Base-by-base conservation (phyloP, 1,139 yeast genomes). In the Suhomyces bokatorum region DNA sequence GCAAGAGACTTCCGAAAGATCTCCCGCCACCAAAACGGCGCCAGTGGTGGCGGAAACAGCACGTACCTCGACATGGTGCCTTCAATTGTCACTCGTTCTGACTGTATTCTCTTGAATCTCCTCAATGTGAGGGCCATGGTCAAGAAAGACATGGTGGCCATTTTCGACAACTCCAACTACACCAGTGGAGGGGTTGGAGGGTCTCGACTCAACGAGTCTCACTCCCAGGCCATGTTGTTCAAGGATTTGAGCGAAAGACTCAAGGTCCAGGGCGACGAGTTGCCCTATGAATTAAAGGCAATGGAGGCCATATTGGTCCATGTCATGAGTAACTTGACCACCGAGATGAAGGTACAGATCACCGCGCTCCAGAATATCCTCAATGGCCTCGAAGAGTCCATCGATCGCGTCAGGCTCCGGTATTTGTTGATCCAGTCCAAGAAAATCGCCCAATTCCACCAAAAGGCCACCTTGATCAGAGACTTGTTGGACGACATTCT, bases 261-360 rank as follows among this genome's bases (percentile, higher is more conserved):
- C 22, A 57, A 61, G 37, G 53, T 4, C 55, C 48, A 36, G 44
- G 56, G 58, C n/a, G 63, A 60, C 4, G 50, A 57, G 6, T 51
- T 71, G 24, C 76, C 77, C 1, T 74, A 72, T 48, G 79, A 74
- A 51, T 70, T 73, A 46, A 54, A 75, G 28, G 79, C 78, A 0
- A 50, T 74, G 39, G 79, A 74, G 51, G 66, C 74, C 1, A 70
- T 74, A 11, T 58, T 74, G 37, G 64, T 69, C 14, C 69, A 71
- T 49, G 75, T 69, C 3, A 64, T 69, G 26, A 57, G 67, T 17
- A 70, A 72, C 43, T 55, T 74, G 26, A 63, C 68, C 15, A 69
- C 73, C 1, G 79, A 74, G 48, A 64, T 73, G 72, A 69, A 67
- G 41, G 76, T 74, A 3, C 78, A 73, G 46, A 61, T 61, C 14